These are phyloP conservation scores for Chlorella vulgaris DNA, from an alignment of 139 green algal species.

Conservation along the genomic window DNA sequence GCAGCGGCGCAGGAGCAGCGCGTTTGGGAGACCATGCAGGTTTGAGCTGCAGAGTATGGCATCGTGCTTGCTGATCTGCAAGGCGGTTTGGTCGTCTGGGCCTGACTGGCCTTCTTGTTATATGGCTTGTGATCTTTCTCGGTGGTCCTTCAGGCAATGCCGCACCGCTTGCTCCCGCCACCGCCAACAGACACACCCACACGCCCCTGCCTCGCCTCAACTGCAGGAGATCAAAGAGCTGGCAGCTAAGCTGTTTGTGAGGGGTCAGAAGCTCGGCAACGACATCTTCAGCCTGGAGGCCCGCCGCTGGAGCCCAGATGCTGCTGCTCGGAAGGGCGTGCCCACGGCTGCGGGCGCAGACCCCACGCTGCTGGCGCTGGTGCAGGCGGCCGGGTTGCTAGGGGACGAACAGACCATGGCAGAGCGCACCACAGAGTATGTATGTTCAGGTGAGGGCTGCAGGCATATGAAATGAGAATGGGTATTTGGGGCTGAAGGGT, in stretches of 20 bases:
- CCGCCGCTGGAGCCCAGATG: constrained; percentile 25
- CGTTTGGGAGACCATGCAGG: constrained; percentile 25
- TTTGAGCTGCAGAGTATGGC: no score
- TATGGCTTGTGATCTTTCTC: no score
- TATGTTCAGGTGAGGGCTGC: constrained; percentile 9
- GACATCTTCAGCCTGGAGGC: constrained; percentile 20
- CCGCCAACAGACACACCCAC: no score
- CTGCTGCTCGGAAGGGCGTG: neutral
- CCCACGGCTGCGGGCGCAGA: constrained; percentile 8
- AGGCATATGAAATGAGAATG: no score
- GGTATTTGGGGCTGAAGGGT: no score
- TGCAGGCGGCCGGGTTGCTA: constrained; percentile 24
- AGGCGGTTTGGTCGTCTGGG: no score
- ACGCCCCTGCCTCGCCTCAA: no score
- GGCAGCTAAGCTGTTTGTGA: constrained; percentile 20
- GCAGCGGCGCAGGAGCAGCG: constrained; percentile 4
- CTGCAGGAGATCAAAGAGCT: constrained; percentile 16
- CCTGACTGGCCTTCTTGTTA: no score
- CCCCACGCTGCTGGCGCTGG: constrained; percentile 25
- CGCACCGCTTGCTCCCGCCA: no score
- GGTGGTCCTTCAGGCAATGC: no score
- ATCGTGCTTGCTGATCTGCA: no score
- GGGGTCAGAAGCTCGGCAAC: constrained; percentile 17
- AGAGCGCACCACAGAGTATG: constrained; percentile 19
- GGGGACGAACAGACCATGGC: constrained; percentile 9